A percentile compares a stretch with the other conserved stretches of the same genome.
phyloP scores from a whole-genome alignment of 371 early-diverging fungal species.

The Zychaea mexicana region DNA sequence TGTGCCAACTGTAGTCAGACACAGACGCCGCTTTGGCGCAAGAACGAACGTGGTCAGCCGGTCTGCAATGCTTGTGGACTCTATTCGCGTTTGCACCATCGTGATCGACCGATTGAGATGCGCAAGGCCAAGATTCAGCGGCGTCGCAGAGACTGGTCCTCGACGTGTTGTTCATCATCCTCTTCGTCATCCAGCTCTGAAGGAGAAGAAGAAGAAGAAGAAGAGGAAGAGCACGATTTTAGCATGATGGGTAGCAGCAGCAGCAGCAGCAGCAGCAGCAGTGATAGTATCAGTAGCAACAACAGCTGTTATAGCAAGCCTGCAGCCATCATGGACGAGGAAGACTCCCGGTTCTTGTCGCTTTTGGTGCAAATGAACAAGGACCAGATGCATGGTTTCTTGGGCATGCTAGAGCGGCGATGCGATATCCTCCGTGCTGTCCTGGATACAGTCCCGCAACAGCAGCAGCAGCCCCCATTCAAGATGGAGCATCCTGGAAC shows the following conservation, averaged over 20 bases:
- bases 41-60: conserved; percentile 77
- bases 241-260: too few relatives aligned
- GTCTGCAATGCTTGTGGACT: conserved; percentile 93
- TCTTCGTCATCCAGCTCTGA: neutral
- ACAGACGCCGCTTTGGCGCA: conserved; percentile 88
- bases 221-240: too few relatives aligned
- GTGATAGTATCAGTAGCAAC: too few relatives aligned
- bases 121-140: conserved; percentile 67
- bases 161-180: neutral
- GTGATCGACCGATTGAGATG: conserved; percentile 66
- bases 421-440: conserved; percentile 31
- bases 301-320: neutral
- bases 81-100: conserved; percentile 81
- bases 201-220: conserved; percentile 9
- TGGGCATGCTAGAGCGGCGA: conserved; percentile 47
- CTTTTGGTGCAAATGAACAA: conserved; percentile 52
- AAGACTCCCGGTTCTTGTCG: conserved; percentile 42
- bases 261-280: neutral
- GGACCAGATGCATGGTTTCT: conserved; percentile 55
- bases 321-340: conserved; percentile 15
- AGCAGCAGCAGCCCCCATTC: neutral
- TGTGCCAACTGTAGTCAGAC: conserved; percentile 86
- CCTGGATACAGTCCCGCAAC: conserved; percentile 18
- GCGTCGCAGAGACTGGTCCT: conserved; percentile 61
- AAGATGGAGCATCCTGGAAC: neutral